Percentiles rank a stretch among this genome's conserved stretches.
These are phyloP conservation scores for Dioszegia crocea DNA, from an alignment of 768 basidiomycete genomes.

Conservation along the genomic window DNA sequence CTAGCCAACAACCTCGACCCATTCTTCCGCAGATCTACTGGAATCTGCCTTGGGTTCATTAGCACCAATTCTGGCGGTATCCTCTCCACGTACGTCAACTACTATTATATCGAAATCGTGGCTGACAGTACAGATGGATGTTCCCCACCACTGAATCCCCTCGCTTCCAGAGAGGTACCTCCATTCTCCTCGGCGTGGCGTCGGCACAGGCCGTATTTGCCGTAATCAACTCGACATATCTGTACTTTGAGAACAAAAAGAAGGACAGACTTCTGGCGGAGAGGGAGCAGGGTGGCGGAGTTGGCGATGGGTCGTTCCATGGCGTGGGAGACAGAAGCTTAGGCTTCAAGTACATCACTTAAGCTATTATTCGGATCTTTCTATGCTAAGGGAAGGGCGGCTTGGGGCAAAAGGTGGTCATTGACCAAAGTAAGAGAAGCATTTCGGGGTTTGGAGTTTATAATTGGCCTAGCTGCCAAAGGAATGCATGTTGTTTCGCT, in stretches of 20 bases:
- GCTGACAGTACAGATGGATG: slow-evolving; percentile 20
- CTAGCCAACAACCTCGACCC: slow-evolving; percentile 47
- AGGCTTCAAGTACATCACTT: slow-evolving; percentile 21
- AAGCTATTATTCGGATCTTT: not conserved
- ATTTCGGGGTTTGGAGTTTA: no score
- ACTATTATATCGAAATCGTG: not conserved
- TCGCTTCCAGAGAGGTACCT: slow-evolving; percentile 19
- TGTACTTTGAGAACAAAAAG: slow-evolving; percentile 15
- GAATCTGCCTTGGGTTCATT: slow-evolving; percentile 39
- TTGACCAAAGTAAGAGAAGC: not conserved
- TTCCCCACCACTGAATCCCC: slow-evolving; percentile 32
- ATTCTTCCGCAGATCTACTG: slow-evolving; percentile 45
- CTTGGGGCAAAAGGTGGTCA: not conserved
- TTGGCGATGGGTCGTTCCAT: not conserved
- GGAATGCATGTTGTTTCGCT: not conserved
- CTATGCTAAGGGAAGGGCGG: no score
- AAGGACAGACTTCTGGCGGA: not conserved
- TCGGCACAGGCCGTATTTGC: slow-evolving; percentile 16
- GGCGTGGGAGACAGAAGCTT: slow-evolving; percentile 11
- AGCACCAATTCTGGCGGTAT: slow-evolving; percentile 31
- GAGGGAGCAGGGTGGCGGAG: not conserved
- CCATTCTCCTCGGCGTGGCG: slow-evolving; percentile 14
- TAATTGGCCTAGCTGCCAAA: no score
- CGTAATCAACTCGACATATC: slow-evolving; percentile 16
- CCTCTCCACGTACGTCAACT: slow-evolving; percentile 21